Base-by-base conservation (phyloP, 2,329 filamentous ascomycete genomes). In the Trematosphaeria pertusa region DNA sequence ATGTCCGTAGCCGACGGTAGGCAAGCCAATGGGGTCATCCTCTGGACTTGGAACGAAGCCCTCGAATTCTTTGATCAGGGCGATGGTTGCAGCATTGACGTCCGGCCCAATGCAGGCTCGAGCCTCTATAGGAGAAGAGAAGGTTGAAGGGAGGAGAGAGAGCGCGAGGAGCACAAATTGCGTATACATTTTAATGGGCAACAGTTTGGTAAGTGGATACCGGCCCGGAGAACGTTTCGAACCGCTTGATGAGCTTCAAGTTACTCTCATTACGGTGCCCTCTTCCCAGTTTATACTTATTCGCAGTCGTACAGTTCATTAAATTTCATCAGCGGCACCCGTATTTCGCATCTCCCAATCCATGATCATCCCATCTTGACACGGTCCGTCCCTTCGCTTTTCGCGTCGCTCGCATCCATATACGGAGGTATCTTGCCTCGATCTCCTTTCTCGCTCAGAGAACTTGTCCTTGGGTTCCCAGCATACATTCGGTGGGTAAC, bases 1-100 rank as follows among this genome's bases (percentile, higher is more conserved):
- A 55, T 81, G 79, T 12, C 79, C 79, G 50, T 80, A 80, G 3
- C 78, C 79, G 0, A 81, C 73, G 3, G 77, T 81, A 0, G 77
- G 75, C 19, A 75, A 64, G 20, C 77, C 77, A 34, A 73, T 71
- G 14, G 77, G 74, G 48, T 81, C 78, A 5, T 67, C 64, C 17
- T 52, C 58, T 12, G 64, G 59, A 7, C 40, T 56, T 1, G 62
- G 38, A 14, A 71, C 56, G 50, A 70, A 71, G 20, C 65, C 64
- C 50, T 74, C 71, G 34, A 69, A 74, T 49, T 68, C 58, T 40
- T 73, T 73, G 47, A 75, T 71, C 14, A 74, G 56, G 37, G 57
- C 33, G 17, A 74, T 45, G 9, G 70, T 73, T 8, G 65, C 68
- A 11, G 46, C 45, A 48, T 73, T 75, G 41, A 72, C 59, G 21